Evolutionary conservation across 2,329 filamentous ascomycete genomes (phyloP).

Genomic region (Nigrospora osmanthi): DNA sequence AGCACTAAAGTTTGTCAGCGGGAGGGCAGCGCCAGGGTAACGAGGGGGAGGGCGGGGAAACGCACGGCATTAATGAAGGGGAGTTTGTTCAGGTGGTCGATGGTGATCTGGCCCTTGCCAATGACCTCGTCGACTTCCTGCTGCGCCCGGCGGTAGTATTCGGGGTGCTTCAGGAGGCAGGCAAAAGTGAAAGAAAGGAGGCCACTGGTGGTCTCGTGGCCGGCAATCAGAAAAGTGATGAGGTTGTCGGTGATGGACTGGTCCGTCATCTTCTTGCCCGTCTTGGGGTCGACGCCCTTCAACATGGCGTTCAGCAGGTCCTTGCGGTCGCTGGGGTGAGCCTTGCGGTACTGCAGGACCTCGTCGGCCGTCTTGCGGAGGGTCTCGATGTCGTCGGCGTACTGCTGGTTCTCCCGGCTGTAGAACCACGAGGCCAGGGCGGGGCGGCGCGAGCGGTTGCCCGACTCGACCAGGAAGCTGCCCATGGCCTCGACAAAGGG

Average conservation of each 20-base stretch:
- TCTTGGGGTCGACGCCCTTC: slow-evolving; percentile 57
- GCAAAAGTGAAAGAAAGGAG: slow-evolving; percentile 40
- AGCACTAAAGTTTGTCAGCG: slow-evolving; percentile 2
- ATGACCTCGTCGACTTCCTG: slow-evolving; percentile 45
- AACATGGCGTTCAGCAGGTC: slow-evolving; percentile 67
- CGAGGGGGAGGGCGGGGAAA: neutral
- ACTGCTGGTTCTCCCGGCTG: slow-evolving; percentile 39
- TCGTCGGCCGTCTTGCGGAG: slow-evolving; percentile 48
- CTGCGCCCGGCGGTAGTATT: slow-evolving; percentile 36
- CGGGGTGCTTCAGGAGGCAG: slow-evolving; percentile 41
- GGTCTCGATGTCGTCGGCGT: slow-evolving; percentile 43
- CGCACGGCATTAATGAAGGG: slow-evolving; percentile 39
- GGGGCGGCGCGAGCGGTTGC: slow-evolving; percentile 39
- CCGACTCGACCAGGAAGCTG: slow-evolving; percentile 50
- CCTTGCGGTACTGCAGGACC: slow-evolving; percentile 51
- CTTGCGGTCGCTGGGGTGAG: slow-evolving; percentile 46
- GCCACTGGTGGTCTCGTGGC: slow-evolving; percentile 48
- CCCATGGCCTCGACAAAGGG: slow-evolving; percentile 64
- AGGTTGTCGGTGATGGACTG: slow-evolving; percentile 60
- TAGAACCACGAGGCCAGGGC: slow-evolving; percentile 41
- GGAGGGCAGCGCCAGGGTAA: no score
- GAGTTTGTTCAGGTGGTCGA: slow-evolving; percentile 40
- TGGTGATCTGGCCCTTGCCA: slow-evolving; percentile 32
- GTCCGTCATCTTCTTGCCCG: slow-evolving; percentile 56
- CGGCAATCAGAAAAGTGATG: slow-evolving; percentile 32